Conservation (phyloP, 352 stramenopile species). For the Thraustochytrium sp. region DNA sequence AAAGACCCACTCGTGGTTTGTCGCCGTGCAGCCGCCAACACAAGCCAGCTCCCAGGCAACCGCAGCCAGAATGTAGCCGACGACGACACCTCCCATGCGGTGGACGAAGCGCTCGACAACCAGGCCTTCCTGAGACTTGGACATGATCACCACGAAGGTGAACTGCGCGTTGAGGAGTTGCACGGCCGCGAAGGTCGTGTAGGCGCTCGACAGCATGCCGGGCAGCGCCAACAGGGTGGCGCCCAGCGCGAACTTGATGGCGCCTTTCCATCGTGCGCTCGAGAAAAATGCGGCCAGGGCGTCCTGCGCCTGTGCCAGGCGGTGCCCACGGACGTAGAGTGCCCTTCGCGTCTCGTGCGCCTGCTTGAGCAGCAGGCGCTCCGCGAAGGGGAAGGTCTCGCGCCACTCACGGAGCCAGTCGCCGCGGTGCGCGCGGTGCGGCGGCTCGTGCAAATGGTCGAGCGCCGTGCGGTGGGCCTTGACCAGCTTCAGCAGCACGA, state of each 20-base stretch:
- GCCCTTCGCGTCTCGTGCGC: background rate
- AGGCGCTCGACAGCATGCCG: background rate
- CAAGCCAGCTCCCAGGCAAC: background rate
- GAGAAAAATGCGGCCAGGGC: background rate
- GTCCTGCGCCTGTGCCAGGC: too few relatives aligned
- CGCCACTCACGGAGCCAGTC: background rate
- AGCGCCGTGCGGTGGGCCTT: background rate
- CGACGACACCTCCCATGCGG: background rate
- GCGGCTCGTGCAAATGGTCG: background rate
- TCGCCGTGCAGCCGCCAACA: background rate
- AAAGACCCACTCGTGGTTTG: background rate
- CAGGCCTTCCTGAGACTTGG: conserved; percentile 13
- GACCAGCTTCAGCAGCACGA: background rate
- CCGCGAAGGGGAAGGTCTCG: background rate
- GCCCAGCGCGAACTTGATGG: conserved; percentile 5
- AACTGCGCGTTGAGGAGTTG: conserved; percentile 14
- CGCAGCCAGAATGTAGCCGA: background rate
- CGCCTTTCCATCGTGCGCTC: background rate
- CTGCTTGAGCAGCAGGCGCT: background rate
- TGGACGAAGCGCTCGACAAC: conserved; percentile 1
- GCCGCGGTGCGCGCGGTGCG: background rate
- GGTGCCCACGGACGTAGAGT: too few relatives aligned
- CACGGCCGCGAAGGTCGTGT: background rate
- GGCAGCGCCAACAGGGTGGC: background rate
- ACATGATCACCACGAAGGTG: conserved; percentile 10